These are phyloP conservation scores for Penicillium fimorum DNA, from an alignment of 495 filamentous ascomycete species.

Conservation along the genomic window DNA sequence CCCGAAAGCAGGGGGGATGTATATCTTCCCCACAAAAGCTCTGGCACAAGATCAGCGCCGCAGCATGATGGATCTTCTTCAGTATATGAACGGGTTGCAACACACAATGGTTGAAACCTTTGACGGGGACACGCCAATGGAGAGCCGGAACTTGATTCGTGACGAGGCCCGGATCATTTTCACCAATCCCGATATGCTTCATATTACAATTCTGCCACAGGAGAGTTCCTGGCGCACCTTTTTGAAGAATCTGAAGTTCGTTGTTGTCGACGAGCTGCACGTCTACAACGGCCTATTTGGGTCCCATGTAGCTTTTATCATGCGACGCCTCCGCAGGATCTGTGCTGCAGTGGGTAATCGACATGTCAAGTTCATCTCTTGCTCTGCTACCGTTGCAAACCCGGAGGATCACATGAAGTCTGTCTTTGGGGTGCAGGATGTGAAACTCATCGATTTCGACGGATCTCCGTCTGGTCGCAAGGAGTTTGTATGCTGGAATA, in stretches of 20 bases:
- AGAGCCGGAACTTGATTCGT: slow-evolving; percentile 71
- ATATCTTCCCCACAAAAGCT: slow-evolving; percentile 98
- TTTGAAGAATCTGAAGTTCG: slow-evolving; percentile 82
- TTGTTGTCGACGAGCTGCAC: slow-evolving; percentile 88
- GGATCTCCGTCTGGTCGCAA: slow-evolving; percentile 92
- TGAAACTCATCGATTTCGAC: slow-evolving; percentile 81
- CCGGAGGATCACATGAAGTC: slow-evolving; percentile 88
- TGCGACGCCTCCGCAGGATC: slow-evolving; percentile 84
- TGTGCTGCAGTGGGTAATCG: slow-evolving; percentile 91
- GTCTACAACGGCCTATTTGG: slow-evolving; percentile 97
- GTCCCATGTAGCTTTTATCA: slow-evolving; percentile 90
- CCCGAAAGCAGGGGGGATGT: slow-evolving; percentile 78
- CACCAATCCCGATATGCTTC: slow-evolving; percentile 98
- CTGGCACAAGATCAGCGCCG: slow-evolving; percentile 92
- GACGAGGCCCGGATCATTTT: slow-evolving; percentile 94
- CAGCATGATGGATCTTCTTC: slow-evolving; percentile 79
- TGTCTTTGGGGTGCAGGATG: slow-evolving; percentile 83
- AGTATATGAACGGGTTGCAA: slow-evolving; percentile 75
- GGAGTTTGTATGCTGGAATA: slow-evolving; percentile 98
- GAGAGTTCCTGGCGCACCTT: slow-evolving; percentile 89
- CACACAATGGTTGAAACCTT: slow-evolving; percentile 84
- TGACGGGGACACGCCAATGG: slow-evolving; percentile 90
- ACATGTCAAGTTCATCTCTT: slow-evolving; percentile 90
- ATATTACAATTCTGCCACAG: slow-evolving; percentile 89
- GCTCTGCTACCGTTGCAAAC: slow-evolving; percentile 95